Evolutionary conservation across 352 stramenopile species (phyloP).

Genomic region (Globisporangium camurandrum): DNA sequence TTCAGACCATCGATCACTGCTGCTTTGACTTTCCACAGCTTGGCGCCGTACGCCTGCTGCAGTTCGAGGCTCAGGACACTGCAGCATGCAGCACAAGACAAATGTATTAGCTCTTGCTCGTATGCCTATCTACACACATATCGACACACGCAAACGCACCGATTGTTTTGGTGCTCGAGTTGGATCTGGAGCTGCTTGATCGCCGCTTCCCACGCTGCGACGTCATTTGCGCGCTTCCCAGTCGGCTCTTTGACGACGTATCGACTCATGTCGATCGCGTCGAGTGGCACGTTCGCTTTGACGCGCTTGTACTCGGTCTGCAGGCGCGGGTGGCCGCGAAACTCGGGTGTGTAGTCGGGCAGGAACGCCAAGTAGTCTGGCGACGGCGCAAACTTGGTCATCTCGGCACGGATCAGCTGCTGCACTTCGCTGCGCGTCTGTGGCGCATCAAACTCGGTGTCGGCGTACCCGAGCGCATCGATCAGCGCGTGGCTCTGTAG

Average conservation of each 20-base stretch:
- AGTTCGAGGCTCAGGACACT: constrained; percentile 73
- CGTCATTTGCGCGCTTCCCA: constrained; percentile 26
- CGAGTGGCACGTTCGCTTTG: constrained; percentile 50
- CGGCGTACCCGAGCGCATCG: constrained; percentile 69
- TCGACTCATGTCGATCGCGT: constrained; percentile 64
- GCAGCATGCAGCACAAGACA: not conserved
- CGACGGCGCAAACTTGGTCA: constrained; percentile 52
- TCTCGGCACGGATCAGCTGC: constrained; percentile 61
- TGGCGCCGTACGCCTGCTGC: constrained; percentile 62
- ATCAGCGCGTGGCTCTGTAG: constrained; percentile 54
- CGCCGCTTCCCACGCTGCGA: constrained; percentile 45
- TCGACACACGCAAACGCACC: constrained; percentile 16
- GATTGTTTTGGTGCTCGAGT: constrained; percentile 58
- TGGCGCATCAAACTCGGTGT: constrained; percentile 50
- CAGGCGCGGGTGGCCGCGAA: constrained; percentile 39
- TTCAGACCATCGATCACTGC: constrained; percentile 62
- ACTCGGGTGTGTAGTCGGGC: constrained; percentile 43
- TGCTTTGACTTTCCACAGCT: constrained; percentile 52
- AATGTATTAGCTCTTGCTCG: not conserved
- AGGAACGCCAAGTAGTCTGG: constrained; percentile 58
- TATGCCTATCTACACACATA: constrained; percentile 6
- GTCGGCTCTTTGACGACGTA: constrained; percentile 48
- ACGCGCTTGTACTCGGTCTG: constrained; percentile 72
- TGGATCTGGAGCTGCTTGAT: constrained; percentile 39
- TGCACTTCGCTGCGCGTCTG: constrained; percentile 47